Base-by-base conservation (phyloP, 768 basidiomycete genomes). In the Naematelia encephala region DNA sequence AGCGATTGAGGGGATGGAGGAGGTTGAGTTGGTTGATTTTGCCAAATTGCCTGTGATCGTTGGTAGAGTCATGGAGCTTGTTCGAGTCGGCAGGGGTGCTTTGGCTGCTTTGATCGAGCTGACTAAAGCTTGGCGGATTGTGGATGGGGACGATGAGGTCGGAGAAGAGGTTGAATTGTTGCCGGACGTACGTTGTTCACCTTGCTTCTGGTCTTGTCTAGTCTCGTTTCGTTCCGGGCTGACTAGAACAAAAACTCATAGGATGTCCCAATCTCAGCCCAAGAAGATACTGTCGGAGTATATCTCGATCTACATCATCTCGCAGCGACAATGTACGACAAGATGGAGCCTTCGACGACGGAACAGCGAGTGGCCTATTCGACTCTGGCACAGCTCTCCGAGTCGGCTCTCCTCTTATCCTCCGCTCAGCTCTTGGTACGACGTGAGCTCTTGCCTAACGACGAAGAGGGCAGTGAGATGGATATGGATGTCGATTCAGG, bases 31-130 rank as follows among this genome's bases (percentile, higher is more conserved):
- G 56, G 74, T 82, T 21, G 88, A 92, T 56, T 82, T 84, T 0
- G 77, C 82, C 57, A 87, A 85, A 64, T 82, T 86, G 4, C 89
- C 92, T 0, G 81, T 90, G 52, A 81, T 88, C 1, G 84, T 85
- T 2, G 83, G 85, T 22, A 78, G 94, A 53, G 80, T 90, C 0
- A 86, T 89, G 70, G 82, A 83, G 56, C 72, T 94, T 64, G 85
- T 89, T 70, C 81, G 82, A 48, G 78, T 92, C 12, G 85, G 86
- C 1, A 83, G 86, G 60, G 86, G 85, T 34, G 81, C 91, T 44
- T 74, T 90, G 29, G 81, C 83, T 26, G 86, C 88, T 1, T 79
- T 94, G 30, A 81, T 89, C 29, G 46, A 39, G 1, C 49, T 73
- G 14, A 67, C 62, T 3, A 45, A 53, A 28, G 64, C 67, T 1